A percentile compares a stretch with the other conserved stretches of the same genome.
These are phyloP conservation scores for Pichia cephalocereana DNA, from an alignment of 805 yeast species.

Conservation along the genomic window DNA sequence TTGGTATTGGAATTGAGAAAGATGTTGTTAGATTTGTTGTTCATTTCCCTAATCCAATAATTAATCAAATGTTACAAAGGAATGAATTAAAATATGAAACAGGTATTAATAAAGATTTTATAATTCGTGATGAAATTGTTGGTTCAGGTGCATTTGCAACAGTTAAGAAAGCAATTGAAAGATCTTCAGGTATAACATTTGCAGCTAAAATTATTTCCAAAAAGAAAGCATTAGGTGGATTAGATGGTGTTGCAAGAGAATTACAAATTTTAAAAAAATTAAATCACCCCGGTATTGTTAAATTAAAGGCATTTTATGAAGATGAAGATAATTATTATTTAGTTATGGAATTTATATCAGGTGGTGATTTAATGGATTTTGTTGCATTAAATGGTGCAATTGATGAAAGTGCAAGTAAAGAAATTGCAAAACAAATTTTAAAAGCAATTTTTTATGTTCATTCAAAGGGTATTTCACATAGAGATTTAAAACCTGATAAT, in stretches of 20 bases:
- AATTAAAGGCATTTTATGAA: conserved; percentile 75
- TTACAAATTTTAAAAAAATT: conserved; percentile 68
- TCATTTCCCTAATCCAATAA: conserved; percentile 31
- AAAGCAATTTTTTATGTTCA: conserved; percentile 85
- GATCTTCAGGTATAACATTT: conserved; percentile 73
- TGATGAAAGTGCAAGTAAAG: conserved; percentile 84
- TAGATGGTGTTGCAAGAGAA: conserved; percentile 80
- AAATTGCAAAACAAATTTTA: conserved; percentile 74
- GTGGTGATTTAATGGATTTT: conserved; percentile 97
- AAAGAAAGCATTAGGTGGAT: conserved; percentile 65
- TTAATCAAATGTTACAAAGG: neutral
- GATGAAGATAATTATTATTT: conserved; percentile 73
- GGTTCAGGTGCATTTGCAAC: conserved; percentile 99
- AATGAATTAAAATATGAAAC: conserved; percentile 4
- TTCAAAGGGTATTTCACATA: conserved; percentile 82
- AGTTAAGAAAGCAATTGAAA: conserved; percentile 82
- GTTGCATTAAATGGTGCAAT: conserved; percentile 88
- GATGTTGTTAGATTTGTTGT: conserved; percentile 53
- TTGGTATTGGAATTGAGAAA: conserved; percentile 74
- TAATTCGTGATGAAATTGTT: conserved; percentile 72
- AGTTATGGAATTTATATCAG: conserved; percentile 93
- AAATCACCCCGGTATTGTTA: conserved; percentile 79
- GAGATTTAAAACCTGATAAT: conserved; percentile 96
- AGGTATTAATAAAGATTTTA: conserved; percentile 40
- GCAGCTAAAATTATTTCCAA: conserved; percentile 89